Evolutionary conservation across 2,329 filamentous ascomycete species (phyloP), one percentile per base, ranked within the genome.

Genomic region (Daldinia sp.): DNA sequence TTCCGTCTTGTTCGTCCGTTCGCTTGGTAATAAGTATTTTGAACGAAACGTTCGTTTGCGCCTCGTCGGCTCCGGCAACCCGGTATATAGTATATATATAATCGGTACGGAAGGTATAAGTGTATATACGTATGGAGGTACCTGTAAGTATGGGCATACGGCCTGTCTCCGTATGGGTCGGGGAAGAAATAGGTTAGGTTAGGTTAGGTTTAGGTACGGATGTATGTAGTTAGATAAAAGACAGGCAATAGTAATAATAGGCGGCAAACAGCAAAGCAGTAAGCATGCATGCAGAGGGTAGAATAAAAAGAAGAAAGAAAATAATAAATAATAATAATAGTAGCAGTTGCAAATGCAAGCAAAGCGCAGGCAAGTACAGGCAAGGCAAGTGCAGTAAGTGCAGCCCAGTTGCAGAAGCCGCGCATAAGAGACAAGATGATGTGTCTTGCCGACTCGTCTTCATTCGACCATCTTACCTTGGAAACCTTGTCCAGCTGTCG

Each of bases 401-500:
- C 64, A 54, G 61, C 39, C 23, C 37, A 41, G 19, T 41, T 43
- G 39, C 39, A 45, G 39, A 45, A 27, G 39, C 21, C 39, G 39
- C 39, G 39, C 39, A 45, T 45, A 27, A 45, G 39, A 45, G 39
- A 45, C 39, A 56, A 63, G 57, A 60, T 66, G 61, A 63, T 66
- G 64, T 67, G 64, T 67, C 63, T 63, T 63, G 49, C 57, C 63
- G 57, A 51, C 37, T 51, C 49, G 56, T 39, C 41, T 52, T 39
- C 45, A 52, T 59, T 65, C 54, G 58, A 51, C 48, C 13, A 39
- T 15, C 37, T 13, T 23, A 58, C 32, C 51, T 58, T 60, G 50
- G 39, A 58, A 45, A 61, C 59, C 60, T 51, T 66, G 66, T 62
- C 60, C 63, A 68, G 63, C 64, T 67, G 64, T 67, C 54, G 59